These are phyloP conservation scores for Trichoderma koningii DNA, from an alignment of 2,329 filamentous ascomycete genomes.

Conservation along the genomic window DNA sequence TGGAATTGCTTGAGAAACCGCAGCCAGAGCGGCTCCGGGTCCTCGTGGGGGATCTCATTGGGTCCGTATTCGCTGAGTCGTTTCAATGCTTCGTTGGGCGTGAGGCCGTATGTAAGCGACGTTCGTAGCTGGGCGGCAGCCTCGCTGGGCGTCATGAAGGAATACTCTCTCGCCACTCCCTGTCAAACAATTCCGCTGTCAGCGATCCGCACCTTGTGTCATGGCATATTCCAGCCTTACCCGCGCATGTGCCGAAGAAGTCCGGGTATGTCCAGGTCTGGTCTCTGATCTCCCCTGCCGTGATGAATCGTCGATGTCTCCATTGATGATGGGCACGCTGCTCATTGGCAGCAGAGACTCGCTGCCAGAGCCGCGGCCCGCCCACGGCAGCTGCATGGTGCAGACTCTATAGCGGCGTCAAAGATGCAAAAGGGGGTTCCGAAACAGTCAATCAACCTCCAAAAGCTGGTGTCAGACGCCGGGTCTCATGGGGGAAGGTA, in stretches of 20 bases:
- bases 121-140: slow-evolving; percentile 76
- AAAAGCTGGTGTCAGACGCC: slow-evolving; percentile 10
- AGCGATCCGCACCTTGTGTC: slow-evolving; percentile 20
- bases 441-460: slow-evolving; percentile 18
- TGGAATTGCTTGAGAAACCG: slow-evolving; percentile 96
- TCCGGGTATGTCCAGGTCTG: slow-evolving; percentile 46
- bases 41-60: slow-evolving; percentile 93
- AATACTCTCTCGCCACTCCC: slow-evolving; percentile 61
- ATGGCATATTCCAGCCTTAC: slow-evolving; percentile 41
- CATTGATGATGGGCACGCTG: slow-evolving; percentile 40
- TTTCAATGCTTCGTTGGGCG: slow-evolving; percentile 76
- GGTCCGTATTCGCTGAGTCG: slow-evolving; percentile 79
- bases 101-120: slow-evolving; percentile 79
- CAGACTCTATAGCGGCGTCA: slow-evolving; percentile 28
- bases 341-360: slow-evolving; percentile 41
- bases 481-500: slow-evolving; percentile 25
- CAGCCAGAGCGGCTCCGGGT: slow-evolving; percentile 91
- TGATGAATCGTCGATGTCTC: slow-evolving; percentile 33
- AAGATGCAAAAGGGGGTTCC: slow-evolving; percentile 27
- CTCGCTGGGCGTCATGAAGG: slow-evolving; percentile 73
- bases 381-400: slow-evolving; percentile 46
- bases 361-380: slow-evolving; percentile 38
- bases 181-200: slow-evolving; percentile 34
- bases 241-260: slow-evolving; percentile 58
- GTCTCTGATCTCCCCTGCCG: slow-evolving; percentile 35